These are phyloP conservation scores for Xanthoparmelia taractica DNA, from an alignment of 495 filamentous ascomycete genomes.

Conservation along the genomic window DNA sequence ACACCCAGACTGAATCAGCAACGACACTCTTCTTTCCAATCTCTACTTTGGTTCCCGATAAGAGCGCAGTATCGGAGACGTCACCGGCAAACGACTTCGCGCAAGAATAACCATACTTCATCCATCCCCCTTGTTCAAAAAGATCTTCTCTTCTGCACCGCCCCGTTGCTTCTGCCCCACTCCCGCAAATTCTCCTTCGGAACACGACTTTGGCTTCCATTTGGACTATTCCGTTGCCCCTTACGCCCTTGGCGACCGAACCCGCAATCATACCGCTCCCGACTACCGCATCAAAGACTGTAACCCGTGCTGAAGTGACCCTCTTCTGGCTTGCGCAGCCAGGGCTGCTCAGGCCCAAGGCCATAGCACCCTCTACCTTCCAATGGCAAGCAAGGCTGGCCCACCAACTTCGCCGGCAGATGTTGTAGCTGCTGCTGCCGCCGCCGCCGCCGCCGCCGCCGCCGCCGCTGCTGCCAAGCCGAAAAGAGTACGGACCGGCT, in stretches of 20 bases:
- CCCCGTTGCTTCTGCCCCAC: not conserved
- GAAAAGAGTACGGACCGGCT: conserved; percentile 66
- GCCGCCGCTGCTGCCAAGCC: conserved; percentile 46
- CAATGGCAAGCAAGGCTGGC: conserved; percentile 23
- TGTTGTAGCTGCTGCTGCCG: conserved; percentile 24
- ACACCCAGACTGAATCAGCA: too few species aligned
- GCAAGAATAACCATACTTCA: not conserved
- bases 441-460: conserved; percentile 29
- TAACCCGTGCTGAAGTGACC: not conserved
- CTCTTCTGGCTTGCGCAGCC: conserved; percentile 2
- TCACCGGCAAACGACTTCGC: not conserved
- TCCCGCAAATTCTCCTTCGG: not conserved
- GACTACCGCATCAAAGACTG: not conserved
- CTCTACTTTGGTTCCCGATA: too few species aligned
- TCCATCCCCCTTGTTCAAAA: not conserved
- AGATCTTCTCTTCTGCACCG: not conserved
- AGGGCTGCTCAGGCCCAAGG: conserved; percentile 6
- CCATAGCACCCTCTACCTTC: not conserved
- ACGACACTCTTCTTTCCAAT: too few species aligned
- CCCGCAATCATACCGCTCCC: not conserved
- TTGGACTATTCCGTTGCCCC: not conserved
- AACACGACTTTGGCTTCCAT: not conserved
- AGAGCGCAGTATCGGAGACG: not conserved
- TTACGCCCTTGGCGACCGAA: not conserved
- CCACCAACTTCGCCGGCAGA: conserved; percentile 19